phyloP scores from a whole-genome alignment of 495 filamentous ascomycete genomes.

The Filosporella fistucella region DNA sequence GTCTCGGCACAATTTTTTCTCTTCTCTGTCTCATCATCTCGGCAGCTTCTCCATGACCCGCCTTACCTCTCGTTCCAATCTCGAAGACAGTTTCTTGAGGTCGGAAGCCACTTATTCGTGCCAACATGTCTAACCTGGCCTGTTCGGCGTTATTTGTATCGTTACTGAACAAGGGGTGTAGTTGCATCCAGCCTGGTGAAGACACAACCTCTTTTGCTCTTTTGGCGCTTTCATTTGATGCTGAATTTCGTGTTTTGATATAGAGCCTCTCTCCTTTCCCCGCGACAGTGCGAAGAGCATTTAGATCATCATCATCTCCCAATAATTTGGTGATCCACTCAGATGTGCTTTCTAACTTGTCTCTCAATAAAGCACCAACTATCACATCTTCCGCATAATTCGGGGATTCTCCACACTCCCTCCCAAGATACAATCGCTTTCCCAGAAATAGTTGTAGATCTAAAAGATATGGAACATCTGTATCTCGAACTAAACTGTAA shows the following conservation, averaged over 20 bases:
- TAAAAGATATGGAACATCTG: conserved; percentile 84
- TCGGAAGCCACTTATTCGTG: conserved; percentile 77
- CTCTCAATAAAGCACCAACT: conserved; percentile 66
- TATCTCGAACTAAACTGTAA: conserved; percentile 81
- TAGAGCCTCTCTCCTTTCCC: conserved; percentile 92
- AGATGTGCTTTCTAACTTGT: conserved; percentile 62
- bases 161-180: conserved; percentile 75
- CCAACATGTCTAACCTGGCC: conserved; percentile 78
- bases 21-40: conserved; percentile 71
- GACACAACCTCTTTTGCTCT: conserved; percentile 69
- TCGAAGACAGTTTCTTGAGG: conserved; percentile 95
- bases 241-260: conserved; percentile 79
- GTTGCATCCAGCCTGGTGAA: conserved; percentile 60
- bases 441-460: conserved; percentile 95
- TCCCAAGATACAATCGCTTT: conserved; percentile 68
- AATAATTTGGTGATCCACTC: conserved; percentile 79
- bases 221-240: conserved; percentile 83
- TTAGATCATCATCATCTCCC: conserved; percentile 69
- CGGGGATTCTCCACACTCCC: conserved; percentile 41
- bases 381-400: conserved; percentile 79
- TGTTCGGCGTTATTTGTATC: conserved; percentile 56
- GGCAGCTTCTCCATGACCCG: conserved; percentile 60
- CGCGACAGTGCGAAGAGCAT: conserved; percentile 63
- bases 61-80: conserved; percentile 65
- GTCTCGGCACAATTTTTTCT: conserved; percentile 51